Base-by-base conservation (phyloP, 805 yeast species). In the Sugiyamaella smithiae region DNA sequence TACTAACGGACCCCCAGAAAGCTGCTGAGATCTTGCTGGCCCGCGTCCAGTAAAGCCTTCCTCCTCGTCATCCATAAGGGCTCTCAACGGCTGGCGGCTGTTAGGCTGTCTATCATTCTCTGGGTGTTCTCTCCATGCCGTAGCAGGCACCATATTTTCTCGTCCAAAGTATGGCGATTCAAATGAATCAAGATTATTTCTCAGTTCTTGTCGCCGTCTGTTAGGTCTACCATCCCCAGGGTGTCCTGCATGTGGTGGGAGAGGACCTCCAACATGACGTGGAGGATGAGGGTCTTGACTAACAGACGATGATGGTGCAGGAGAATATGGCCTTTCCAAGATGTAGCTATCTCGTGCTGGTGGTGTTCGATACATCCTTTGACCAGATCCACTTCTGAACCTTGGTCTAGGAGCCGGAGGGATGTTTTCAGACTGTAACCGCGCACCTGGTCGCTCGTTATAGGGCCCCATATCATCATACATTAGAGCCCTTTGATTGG, bases 151-250 rank as follows among this genome's bases (percentile, higher is more conserved):
- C 24, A 29, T 20, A 25, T 42, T 42, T 5, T 53, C 52, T 12
- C 54, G 42, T 2, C 54, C 56, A 47, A 53, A 53, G 22, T 37
- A 43, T 5, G 56, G 54, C 11, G 52, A 46, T 23, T 53, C 56
- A 28, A 46, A 53, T 7, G 46, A 37, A 37, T 46, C 53, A n/a
- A 53, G 45, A 19, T 46, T 45, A 40, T 45, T 32, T 23, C 56
- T 33, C n/a, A 53, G 43, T 23, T 49, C 35, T 26, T 44, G 20
- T 20, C 32, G 16, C 17, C 28, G 24, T 2, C 40, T 8, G 23
- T 16, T 7, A 19, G 9, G 11, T 35, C 38, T 26, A 24, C 24
- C 40, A 33, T 25, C 23, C 22, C 45, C 14, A 9, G 45, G 45
- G 3, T 29, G 28, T 9, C 45, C 47, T 9, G 16, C 40, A 6